Percentiles rank a stretch among this genome's conserved stretches.
phyloP scores from a whole-genome alignment of 1,284 basidiomycete genomes.

The Pseudozyma thailandica region DNA sequence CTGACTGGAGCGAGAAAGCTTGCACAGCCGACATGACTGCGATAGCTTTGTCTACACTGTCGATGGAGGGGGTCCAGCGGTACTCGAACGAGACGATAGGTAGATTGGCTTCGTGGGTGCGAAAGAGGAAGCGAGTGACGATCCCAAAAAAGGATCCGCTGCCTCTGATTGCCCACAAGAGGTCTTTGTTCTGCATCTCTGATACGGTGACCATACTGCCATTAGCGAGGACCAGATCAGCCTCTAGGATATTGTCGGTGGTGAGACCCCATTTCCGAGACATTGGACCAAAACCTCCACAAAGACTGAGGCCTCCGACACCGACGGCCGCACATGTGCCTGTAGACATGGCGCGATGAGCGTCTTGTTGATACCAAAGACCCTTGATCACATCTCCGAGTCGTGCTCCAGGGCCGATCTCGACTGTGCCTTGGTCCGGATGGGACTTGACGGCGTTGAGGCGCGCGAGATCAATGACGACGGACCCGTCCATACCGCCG shows the following conservation, averaged over 20 bases:
- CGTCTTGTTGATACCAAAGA: conserved; percentile 52
- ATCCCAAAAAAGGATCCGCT: conserved; percentile 67
- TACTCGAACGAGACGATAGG: conserved; percentile 50
- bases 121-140: conserved; percentile 62
- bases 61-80: conserved; percentile 47
- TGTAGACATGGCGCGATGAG: conserved; percentile 62
- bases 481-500: conserved; percentile 62
- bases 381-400: conserved; percentile 68
- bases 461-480: conserved; percentile 59
- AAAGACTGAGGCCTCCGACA: conserved; percentile 65
- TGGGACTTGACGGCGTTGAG: conserved; percentile 56
- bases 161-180: conserved; percentile 66
- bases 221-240: conserved; percentile 68
- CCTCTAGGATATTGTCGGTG: conserved; percentile 62
- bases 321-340: conserved; percentile 68
- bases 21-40: conserved; percentile 50
- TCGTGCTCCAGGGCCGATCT: conserved; percentile 62
- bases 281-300: conserved; percentile 65
- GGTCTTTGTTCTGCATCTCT: conserved; percentile 27
- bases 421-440: conserved; percentile 39
- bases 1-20: conserved; percentile 25
- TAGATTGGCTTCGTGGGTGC: conserved; percentile 52
- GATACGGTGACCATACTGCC: conserved; percentile 57
- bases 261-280: conserved; percentile 66
- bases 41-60: conserved; percentile 13